Evolutionary conservation across 1,284 basidiomycete genomes (phyloP).

Genomic region (Paramarasmius palmivorus): DNA sequence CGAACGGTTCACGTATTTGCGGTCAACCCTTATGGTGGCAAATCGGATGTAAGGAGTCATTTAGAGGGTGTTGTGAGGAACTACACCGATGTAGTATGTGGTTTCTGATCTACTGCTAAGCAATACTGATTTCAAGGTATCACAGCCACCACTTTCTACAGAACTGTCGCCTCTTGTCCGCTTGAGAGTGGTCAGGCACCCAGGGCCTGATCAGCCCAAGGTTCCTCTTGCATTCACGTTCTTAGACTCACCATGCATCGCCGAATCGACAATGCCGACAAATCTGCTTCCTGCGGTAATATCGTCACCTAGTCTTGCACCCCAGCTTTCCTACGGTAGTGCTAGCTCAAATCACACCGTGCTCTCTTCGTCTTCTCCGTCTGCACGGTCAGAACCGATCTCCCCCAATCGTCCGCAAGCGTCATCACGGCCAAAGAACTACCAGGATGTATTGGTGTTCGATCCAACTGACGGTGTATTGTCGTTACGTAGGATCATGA

Average conservation of each 20-base stretch:
- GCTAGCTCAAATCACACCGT: conserved; percentile 16
- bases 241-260: conserved; percentile 34
- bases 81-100: conserved; percentile 47
- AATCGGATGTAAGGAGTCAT: conserved; percentile 66
- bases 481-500: conserved; percentile 51
- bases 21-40: conserved; percentile 75
- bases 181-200: conserved; percentile 40
- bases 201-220: conserved; percentile 29
- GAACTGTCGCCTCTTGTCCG: conserved; percentile 60
- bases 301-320: conserved; percentile 13
- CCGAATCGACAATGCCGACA: conserved; percentile 33
- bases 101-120: background rate
- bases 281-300: conserved; percentile 40
- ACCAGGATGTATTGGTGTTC: conserved; percentile 67
- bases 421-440: conserved; percentile 41
- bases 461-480: conserved; percentile 60
- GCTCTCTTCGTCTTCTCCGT: conserved; percentile 30
- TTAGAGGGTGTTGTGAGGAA: conserved; percentile 59
- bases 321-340: conserved; percentile 15
- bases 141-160: conserved; percentile 52
- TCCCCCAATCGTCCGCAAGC: conserved; percentile 25
- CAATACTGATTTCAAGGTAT: conserved; percentile 11
- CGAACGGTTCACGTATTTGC: conserved; percentile 75
- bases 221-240: conserved; percentile 59
- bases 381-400: conserved; percentile 24